These are phyloP conservation scores for Ophiocordyceps camponoti-leonardi DNA, from an alignment of 2,329 filamentous ascomycete genomes.

Conservation along the genomic window DNA sequence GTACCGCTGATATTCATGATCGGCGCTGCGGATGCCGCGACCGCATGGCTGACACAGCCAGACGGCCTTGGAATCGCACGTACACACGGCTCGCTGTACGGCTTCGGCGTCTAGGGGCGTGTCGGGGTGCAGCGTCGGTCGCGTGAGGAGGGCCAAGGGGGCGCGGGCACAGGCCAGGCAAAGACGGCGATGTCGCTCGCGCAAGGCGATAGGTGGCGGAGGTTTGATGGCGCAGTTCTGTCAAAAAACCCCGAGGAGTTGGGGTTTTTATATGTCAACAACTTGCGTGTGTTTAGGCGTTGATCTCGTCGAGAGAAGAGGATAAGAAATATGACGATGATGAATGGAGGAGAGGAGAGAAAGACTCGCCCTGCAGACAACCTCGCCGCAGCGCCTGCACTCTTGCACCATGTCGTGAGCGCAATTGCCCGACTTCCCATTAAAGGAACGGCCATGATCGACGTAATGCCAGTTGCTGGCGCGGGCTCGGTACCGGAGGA, in stretches of 20 bases:
- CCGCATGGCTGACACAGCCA: constrained; percentile 84
- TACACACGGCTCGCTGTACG: constrained; percentile 39
- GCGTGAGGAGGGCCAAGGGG: constrained; percentile 41
- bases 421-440: constrained; percentile 59
- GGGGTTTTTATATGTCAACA: no score
- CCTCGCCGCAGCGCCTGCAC: constrained; percentile 59
- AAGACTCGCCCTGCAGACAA: constrained; percentile 62
- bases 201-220: constrained; percentile 48
- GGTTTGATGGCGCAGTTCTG: constrained; percentile 86
- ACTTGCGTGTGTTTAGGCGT: no score
- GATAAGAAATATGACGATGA: neutral
- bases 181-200: constrained; percentile 63
- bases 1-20: constrained; percentile 41
- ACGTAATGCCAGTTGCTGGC: constrained; percentile 43
- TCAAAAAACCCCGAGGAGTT: neutral
- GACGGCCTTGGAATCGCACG: constrained; percentile 38
- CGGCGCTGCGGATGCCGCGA: constrained; percentile 43
- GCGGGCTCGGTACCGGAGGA: constrained; percentile 37
- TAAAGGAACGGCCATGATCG: constrained; percentile 33
- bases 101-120: constrained; percentile 31
- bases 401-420: constrained; percentile 75
- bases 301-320: no score
- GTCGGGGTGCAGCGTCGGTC: constrained; percentile 24
- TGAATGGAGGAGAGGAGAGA: no score
- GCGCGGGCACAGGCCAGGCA: constrained; percentile 60